A percentile compares a stretch with the other conserved stretches of the same genome.
phyloP scores from a whole-genome alignment of 1,284 basidiomycete genomes.

The Xerocomus nothofagi region DNA sequence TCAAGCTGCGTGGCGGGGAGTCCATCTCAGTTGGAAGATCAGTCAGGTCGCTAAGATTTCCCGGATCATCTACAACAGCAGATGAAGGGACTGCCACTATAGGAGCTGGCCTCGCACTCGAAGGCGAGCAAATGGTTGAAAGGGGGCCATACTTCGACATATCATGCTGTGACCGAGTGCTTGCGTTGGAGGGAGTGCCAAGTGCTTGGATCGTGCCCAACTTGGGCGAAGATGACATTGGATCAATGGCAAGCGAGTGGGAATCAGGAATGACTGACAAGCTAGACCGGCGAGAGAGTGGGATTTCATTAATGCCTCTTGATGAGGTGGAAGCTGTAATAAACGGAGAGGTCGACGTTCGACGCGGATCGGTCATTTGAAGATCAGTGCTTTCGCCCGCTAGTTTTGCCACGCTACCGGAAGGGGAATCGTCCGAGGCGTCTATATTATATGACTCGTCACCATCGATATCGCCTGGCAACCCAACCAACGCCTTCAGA shows the following conservation, averaged over 20 bases:
- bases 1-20: conserved; percentile 13
- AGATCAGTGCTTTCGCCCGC: not conserved
- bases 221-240: conserved; percentile 1
- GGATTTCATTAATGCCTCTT: not conserved
- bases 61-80: conserved; percentile 13
- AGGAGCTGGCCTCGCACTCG: not conserved
- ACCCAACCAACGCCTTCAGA: conserved; percentile 15
- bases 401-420: not conserved
- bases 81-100: not conserved
- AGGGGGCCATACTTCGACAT: not conserved
- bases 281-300: not conserved
- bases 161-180: not conserved
- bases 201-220: not conserved
- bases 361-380: conserved; percentile 1
- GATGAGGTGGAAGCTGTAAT: not conserved
- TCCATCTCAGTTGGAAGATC: conserved; percentile 28
- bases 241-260: not conserved
- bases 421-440: not conserved
- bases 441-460: conserved; percentile 7
- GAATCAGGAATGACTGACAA: not conserved
- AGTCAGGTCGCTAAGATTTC: conserved; percentile 28
- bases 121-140: not conserved
- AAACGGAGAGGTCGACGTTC: not conserved
- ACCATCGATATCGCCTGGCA: conserved; percentile 9
- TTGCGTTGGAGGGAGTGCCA: not conserved